Base-by-base conservation (phyloP, 352 stramenopile species). In the Pythium coloratum region DNA sequence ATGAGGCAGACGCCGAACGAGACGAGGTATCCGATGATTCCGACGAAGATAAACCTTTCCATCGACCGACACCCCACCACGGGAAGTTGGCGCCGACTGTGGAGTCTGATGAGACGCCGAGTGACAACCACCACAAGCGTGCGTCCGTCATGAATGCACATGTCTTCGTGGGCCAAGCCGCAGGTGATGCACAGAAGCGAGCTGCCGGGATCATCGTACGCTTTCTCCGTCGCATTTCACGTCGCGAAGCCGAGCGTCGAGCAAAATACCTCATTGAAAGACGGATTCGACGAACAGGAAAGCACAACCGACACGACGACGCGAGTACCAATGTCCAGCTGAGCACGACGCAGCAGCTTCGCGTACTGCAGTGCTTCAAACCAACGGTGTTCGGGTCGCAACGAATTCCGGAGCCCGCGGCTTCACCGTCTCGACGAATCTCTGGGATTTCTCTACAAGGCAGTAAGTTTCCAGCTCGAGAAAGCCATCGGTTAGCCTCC, bases 361-460 rank as follows among this genome's bases (percentile, higher is more conserved):
- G 68, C 0, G 67, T 91, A 2, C 65, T 91, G 53, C 80, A 87
- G 57, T 82, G 81, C 54, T 89, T 86, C 58, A 91, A 91, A 36
- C 82, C 82, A n/a, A 64, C 76, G 16, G 59, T 89, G 1, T 89
- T 81, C 50, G 55, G 76, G 34, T 68, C 69, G 24, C 59, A 66
- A 32, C 32, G 47, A 3, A 30, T 47, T 10, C 12, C 36, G 6
- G 59, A 70, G 20, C 56, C 63, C 4, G 2, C 33, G 6, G 36
- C 24, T 3, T 16, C 36, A n/a, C 20, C 34, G 7, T 61, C 51
- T 16, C 47, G 57, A 51, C 46, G 30, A 2, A 62, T 67, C n/a
- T 55, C 62, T 8, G 69, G 67, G 0, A 54, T 73, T 51, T 70
- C 61, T 6, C 57, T 73, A 12, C 56, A 67, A 62, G 59, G 49